Base-by-base conservation (phyloP, 2,329 filamentous ascomycete genomes). In the Trichoderma citrinoviride region DNA sequence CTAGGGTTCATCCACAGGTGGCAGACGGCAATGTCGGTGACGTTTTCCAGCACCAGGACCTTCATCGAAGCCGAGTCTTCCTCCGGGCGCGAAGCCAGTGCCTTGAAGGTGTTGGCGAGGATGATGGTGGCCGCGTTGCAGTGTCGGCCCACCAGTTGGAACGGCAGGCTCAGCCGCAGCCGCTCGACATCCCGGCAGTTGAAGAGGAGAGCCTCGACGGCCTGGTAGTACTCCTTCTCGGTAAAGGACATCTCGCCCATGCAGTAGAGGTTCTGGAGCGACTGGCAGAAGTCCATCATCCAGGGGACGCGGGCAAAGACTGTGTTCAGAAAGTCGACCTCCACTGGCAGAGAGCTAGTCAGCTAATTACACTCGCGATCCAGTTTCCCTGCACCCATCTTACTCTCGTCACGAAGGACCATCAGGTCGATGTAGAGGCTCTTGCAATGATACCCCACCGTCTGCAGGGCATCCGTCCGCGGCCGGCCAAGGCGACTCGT, bases 371-470 rank as follows among this genome's bases (percentile, higher is more conserved):
- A 7, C 7, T 33, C 23, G n/a, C 19, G 12, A 25, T 7, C 0
- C 14, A 12, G 8, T 46, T 4, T 12, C 7, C 29, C 19, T 7
- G 43, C 68, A n/a, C n/a, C n/a, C n/a, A n/a, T n/a, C 78, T 68
- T 73, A 83, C 82, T 70, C 61, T 83, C 81, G 69, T 85, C 82
- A 68, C 82, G 78, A 43, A 85, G 72, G 17, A 83, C 77, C 80
- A 82, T 83, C 71, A 85, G 73, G 69, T 85, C 82, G 54, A 85
- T 75, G 65, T 81, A 82, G 5, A 85, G 69, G 33, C 80, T 79
- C 68, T 79, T 79, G 75, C 81, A 82, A n/a, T 81, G 74, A 33
- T 77, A 75, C 2, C 80, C 82, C 56, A 83, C 76, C 2, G 77
- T 79, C 67, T 78, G 76, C n/a, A 84, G 71, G 7, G 77, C 78